A percentile compares a stretch with the other conserved stretches of the same genome.
Evolutionary conservation across 768 basidiomycete species (phyloP).

Genomic region (Thelephora aurantiotincta): DNA sequence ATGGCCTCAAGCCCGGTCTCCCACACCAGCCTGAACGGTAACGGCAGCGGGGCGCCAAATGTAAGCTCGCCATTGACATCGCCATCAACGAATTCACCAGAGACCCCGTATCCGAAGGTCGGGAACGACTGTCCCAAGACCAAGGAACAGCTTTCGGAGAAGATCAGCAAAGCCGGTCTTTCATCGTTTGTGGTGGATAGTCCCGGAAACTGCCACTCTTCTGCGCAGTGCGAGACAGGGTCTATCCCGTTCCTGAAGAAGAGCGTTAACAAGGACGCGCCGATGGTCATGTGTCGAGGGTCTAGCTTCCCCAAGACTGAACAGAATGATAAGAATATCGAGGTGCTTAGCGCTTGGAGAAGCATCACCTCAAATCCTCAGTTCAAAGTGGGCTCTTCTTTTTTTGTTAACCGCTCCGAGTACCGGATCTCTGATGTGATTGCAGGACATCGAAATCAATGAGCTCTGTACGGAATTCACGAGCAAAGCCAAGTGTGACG

Average conservation of each 20-base stretch:
- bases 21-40: not conserved
- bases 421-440: conserved; percentile 4
- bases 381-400: conserved; percentile 45
- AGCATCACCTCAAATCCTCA: conserved; percentile 60
- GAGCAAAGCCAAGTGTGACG: conserved; percentile 72
- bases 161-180: conserved; percentile 38
- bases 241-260: conserved; percentile 16
- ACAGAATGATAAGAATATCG: conserved; percentile 60
- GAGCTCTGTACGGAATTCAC: conserved; percentile 70
- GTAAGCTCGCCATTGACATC: conserved; percentile 28
- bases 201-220: conserved; percentile 4
- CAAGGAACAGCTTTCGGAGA: conserved; percentile 34
- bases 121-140: conserved; percentile 34
- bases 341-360: conserved; percentile 69
- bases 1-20: conserved; percentile 13
- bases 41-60: conserved; percentile 11
- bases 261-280: conserved; percentile 27
- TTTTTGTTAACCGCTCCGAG: not conserved
- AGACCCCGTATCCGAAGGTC: conserved; percentile 3
- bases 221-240: conserved; percentile 10
- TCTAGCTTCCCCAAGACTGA: conserved; percentile 55
- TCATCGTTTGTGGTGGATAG: conserved; percentile 37
- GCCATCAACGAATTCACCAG: conserved; percentile 20
- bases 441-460: conserved; percentile 64
- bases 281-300: conserved; percentile 53